Evolutionary conservation across 2,329 filamentous ascomycete genomes (phyloP).

Genomic region (Elsinoe ampelina): DNA sequence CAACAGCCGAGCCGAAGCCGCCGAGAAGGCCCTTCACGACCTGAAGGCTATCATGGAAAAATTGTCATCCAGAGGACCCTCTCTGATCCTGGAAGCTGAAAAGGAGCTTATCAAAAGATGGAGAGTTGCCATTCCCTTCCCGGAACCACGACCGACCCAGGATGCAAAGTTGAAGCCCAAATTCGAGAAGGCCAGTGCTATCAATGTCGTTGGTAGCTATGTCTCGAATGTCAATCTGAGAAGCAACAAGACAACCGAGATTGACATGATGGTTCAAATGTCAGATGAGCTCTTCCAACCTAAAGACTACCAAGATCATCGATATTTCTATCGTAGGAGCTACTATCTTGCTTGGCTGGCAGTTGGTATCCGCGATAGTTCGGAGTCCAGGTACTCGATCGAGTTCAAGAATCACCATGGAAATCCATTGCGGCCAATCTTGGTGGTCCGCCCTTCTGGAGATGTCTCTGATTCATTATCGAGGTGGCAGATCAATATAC

Average conservation of each 20-base stretch:
- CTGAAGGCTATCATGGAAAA: constrained; percentile 50
- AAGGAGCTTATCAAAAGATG: constrained; percentile 56
- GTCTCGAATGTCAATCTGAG: constrained; percentile 65
- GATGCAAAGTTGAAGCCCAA: constrained; percentile 74
- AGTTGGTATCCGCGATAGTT: constrained; percentile 54
- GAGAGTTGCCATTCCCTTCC: constrained; percentile 70
- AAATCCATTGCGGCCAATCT: constrained; percentile 55
- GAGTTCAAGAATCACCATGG: constrained; percentile 24
- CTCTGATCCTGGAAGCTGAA: constrained; percentile 55
- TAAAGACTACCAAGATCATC: constrained; percentile 86
- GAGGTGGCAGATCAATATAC: constrained; percentile 59
- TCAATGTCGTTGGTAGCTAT: constrained; percentile 88
- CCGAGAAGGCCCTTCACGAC: constrained; percentile 45
- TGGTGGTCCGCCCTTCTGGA: constrained; percentile 37
- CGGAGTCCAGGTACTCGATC: constrained; percentile 48
- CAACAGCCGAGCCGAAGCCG: constrained; percentile 41
- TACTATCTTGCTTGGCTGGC: constrained; percentile 83
- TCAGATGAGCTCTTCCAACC: constrained; percentile 71
- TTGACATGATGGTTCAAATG: constrained; percentile 86
- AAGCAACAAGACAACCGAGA: constrained; percentile 45
- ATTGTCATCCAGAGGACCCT: constrained; percentile 42
- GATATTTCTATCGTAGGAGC: constrained; percentile 89
- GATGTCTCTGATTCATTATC: constrained; percentile 21
- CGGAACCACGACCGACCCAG: constrained; percentile 64
- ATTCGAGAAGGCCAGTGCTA: constrained; percentile 63